phyloP scores from a whole-genome alignment of 2,329 filamentous ascomycete species.

The Dothistroma pini region DNA sequence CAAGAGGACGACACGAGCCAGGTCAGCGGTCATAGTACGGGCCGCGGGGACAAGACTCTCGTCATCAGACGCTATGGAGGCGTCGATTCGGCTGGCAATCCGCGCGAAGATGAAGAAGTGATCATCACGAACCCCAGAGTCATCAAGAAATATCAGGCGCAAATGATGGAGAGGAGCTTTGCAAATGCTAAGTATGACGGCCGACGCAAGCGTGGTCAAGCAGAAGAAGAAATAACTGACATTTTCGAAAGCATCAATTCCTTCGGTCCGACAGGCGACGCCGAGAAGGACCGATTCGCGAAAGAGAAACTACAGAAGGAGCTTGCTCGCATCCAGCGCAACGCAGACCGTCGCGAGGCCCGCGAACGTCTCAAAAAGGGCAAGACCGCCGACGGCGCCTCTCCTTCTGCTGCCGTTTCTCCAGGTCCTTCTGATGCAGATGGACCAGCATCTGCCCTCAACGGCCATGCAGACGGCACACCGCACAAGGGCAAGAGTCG shows the following conservation, averaged over 20 bases:
- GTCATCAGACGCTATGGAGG: conserved; percentile 67
- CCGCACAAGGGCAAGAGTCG: conserved; percentile 37
- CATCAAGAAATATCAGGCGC: conserved; percentile 82
- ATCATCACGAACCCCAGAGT: conserved; percentile 65
- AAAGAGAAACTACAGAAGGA: conserved; percentile 65
- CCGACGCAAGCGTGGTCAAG: background rate
- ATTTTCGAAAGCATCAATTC: conserved; percentile 52
- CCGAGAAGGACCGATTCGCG: conserved; percentile 58
- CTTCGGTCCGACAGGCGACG: conserved; percentile 62
- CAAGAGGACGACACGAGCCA: conserved; percentile 69
- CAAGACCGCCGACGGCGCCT: conserved; percentile 43
- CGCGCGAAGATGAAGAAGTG: conserved; percentile 22
- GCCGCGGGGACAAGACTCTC: conserved; percentile 58
- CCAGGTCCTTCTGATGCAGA: conserved; percentile 47
- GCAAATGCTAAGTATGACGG: conserved; percentile 59
- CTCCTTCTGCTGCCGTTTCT: conserved; percentile 42
- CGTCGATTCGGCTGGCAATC: conserved; percentile 60
- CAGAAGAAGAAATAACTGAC: conserved; percentile 21
- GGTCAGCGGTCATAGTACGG: conserved; percentile 45
- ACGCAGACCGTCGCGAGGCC: conserved; percentile 83
- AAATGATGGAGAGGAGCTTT: conserved; percentile 67
- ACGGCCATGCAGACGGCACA: conserved; percentile 22
- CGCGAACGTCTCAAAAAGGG: conserved; percentile 79
- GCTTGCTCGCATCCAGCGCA: conserved; percentile 79
- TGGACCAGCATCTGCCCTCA: conserved; percentile 34